Base-by-base conservation (phyloP, 257 asterid genomes). In the Nicotiana attenuata region DNA sequence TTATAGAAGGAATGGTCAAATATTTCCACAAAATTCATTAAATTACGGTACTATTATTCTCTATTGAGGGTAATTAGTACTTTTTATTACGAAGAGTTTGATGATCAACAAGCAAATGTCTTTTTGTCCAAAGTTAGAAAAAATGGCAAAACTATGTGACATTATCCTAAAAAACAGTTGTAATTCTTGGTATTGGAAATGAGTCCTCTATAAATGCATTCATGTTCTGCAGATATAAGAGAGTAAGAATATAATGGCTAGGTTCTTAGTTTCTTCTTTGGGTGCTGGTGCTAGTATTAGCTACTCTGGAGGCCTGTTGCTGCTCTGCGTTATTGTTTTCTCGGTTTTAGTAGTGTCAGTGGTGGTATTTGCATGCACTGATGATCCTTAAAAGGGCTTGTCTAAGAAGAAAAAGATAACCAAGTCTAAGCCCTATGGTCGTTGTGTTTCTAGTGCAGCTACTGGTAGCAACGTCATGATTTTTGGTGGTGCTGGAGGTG, bases 221-320 rank as follows among this genome's bases (percentile, higher is more conserved):
- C 56, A 68, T 68, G 31, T 68, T 68, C 1, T 38, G 7, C 15
- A 38, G 77, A 41, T 41, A 8, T 8, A 45, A 68, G 31, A 68
- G 52, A 38, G 56, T 35, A 65, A 68, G 0, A 55, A n/a, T 15
- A 29, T 24, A 82, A 82, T 76, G 66, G 29, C 53, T n/a, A 82
- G 85, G 35, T 77, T 77, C 24, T 33, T 77, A 59, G 4, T 63
- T 65, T 65, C 71, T 66, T 81, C 33, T 38, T n/a, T 68, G 31
- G 5, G 2, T 7, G 56, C 24, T 19, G 19, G 50, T 33, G n/a
- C 19, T 1, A 38, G 16, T 2, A 55, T 35, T 64, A 28, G n/a
- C n/a, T 14, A 35, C 20, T 24, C 7, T 71, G 76, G 4, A 38
- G 35, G n/a, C 55, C 1, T 59, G 22, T 73, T 60, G 5, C 17